phyloP scores from a whole-genome alignment of 2,329 filamentous ascomycete genomes.

The Tolypocladium capitatum region DNA sequence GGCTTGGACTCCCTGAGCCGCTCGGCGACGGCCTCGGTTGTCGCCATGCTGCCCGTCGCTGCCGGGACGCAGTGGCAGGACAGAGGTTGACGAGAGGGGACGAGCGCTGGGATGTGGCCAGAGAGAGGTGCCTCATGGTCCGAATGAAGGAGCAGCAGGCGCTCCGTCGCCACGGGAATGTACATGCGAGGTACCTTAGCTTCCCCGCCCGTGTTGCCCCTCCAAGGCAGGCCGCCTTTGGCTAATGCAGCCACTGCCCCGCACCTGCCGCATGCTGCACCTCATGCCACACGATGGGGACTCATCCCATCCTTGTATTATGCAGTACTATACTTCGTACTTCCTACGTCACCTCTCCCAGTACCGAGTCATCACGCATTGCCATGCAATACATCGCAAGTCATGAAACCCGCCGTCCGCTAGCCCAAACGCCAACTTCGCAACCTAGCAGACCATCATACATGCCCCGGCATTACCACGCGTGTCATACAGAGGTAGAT shows the following conservation, averaged over 20 bases:
- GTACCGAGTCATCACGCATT: too few relatives aligned
- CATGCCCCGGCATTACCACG: background rate
- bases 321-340: too few relatives aligned
- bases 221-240: background rate
- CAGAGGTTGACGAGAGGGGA: background rate
- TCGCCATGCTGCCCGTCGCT: conserved; percentile 12
- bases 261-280: background rate
- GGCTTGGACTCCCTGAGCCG: conserved; percentile 36
- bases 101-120: background rate
- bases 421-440: background rate
- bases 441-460: background rate
- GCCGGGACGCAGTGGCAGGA: background rate
- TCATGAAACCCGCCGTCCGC: background rate
- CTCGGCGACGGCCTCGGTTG: conserved; percentile 26
- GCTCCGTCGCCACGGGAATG: background rate
- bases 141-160: background rate
- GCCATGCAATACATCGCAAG: background rate
- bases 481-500: conserved; percentile 2
- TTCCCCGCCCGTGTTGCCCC: background rate
- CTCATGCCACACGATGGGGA: too few relatives aligned
- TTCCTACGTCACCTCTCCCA: too few relatives aligned
- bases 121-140: background rate
- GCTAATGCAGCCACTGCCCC: background rate
- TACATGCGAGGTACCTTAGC: background rate
- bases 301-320: too few relatives aligned